Evolutionary conservation across 1,139 yeast genomes (phyloP).

Genomic region (Nematodospora anomalae): DNA sequence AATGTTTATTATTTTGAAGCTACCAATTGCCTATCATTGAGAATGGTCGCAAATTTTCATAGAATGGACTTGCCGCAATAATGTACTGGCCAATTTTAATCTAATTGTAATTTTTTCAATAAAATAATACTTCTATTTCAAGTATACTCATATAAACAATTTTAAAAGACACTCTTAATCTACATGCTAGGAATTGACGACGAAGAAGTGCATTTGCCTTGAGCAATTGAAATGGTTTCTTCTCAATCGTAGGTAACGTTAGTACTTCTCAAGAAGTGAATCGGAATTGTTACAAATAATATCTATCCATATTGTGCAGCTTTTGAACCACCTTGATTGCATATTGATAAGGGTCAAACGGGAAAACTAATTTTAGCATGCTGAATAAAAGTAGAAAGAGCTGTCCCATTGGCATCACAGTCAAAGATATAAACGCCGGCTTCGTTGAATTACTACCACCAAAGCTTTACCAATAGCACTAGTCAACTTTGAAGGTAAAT

Average conservation of each 20-base stretch:
- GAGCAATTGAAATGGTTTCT: conserved; percentile 27
- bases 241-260: conserved; percentile 29
- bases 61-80: too few species aligned
- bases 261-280: conserved; percentile 29
- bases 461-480: conserved; percentile 22
- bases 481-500: conserved; percentile 22
- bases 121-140: too few species aligned
- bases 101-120: too few species aligned
- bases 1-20: too few species aligned
- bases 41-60: too few species aligned
- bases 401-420: conserved; percentile 7
- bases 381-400: conserved; percentile 29
- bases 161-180: too few species aligned
- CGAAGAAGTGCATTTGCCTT: conserved; percentile 19
- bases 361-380: conserved; percentile 32
- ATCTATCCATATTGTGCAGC: conserved; percentile 11
- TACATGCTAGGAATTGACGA: conserved; percentile 2
- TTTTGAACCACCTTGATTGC: conserved; percentile 7
- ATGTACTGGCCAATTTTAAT: too few species aligned
- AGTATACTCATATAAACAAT: too few species aligned
- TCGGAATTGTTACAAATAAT: conserved; percentile 9
- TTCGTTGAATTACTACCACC: conserved; percentile 16
- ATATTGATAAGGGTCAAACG: conserved; percentile 17
- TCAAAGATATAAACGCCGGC: conserved; percentile 1
- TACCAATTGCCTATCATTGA: too few species aligned